These are phyloP conservation scores for Xylariomycetidae sp. DNA, from an alignment of 2,329 filamentous ascomycete species.

Conservation along the genomic window DNA sequence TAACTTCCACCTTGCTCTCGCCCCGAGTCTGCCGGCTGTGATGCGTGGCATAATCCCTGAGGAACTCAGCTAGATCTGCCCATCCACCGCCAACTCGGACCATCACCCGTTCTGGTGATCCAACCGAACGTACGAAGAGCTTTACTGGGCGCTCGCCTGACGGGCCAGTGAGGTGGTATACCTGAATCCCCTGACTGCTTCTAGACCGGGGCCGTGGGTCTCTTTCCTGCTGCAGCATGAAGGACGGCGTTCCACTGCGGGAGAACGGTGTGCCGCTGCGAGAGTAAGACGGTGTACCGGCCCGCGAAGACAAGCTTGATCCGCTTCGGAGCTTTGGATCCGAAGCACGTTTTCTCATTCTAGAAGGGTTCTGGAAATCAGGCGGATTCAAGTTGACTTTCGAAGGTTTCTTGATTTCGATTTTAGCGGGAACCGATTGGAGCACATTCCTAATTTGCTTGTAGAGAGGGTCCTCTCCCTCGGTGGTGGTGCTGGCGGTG, in stretches of 20 bases:
- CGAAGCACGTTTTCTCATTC: slow-evolving; percentile 37
- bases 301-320: slow-evolving; percentile 41
- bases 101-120: slow-evolving; percentile 88
- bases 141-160: slow-evolving; percentile 87
- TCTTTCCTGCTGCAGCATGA: slow-evolving; percentile 60
- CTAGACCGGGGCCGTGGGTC: slow-evolving; percentile 41
- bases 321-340: slow-evolving; percentile 41
- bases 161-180: slow-evolving; percentile 84
- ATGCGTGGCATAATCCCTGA: slow-evolving; percentile 88
- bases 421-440: slow-evolving; percentile 69
- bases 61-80: slow-evolving; percentile 91
- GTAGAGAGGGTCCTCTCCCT: slow-evolving; percentile 67
- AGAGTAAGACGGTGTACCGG: slow-evolving; percentile 33
- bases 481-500: slow-evolving; percentile 29
- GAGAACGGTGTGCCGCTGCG: slow-evolving; percentile 52
- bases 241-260: slow-evolving; percentile 51
- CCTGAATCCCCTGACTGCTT: slow-evolving; percentile 67
- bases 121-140: slow-evolving; percentile 87
- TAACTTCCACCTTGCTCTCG: slow-evolving; percentile 53
- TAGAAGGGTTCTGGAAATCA: slow-evolving; percentile 44
- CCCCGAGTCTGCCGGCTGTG: slow-evolving; percentile 66
- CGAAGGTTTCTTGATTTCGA: slow-evolving; percentile 59
- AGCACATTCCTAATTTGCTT: slow-evolving; percentile 76
- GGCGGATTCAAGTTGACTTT: slow-evolving; percentile 54
- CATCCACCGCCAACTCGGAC: slow-evolving; percentile 97